phyloP scores from a whole-genome alignment of 495 filamentous ascomycete genomes.

The Penicillium arizonense region DNA sequence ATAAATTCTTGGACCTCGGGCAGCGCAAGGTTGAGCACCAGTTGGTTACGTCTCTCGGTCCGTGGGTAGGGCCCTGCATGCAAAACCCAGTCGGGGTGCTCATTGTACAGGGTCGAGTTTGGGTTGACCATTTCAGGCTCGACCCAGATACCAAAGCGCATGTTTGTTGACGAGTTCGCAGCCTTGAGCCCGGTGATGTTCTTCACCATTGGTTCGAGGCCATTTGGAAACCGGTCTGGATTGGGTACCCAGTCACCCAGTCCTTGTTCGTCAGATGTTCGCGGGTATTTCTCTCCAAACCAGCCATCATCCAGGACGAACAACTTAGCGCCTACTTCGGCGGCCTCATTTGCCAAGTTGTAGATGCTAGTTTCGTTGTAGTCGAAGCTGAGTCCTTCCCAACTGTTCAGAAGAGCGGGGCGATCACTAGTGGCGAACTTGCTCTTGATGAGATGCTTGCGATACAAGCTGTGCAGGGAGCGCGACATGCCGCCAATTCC shows the following conservation, averaged over 20 bases:
- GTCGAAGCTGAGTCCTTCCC: slow-evolving; percentile 54
- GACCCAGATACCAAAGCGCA: slow-evolving; percentile 56
- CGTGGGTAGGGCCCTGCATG: slow-evolving; percentile 51
- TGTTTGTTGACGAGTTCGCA: slow-evolving; percentile 35
- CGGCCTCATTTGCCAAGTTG: slow-evolving; percentile 46
- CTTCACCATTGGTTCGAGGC: slow-evolving; percentile 40
- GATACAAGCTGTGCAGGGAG: slow-evolving; percentile 51
- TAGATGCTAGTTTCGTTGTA: slow-evolving; percentile 48
- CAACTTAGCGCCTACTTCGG: slow-evolving; percentile 47
- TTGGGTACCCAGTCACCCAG: slow-evolving; percentile 57
- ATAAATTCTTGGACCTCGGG: slow-evolving; percentile 55
- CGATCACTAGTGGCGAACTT: slow-evolving; percentile 47
- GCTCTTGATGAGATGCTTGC: slow-evolving; percentile 53
- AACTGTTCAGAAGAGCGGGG: slow-evolving; percentile 54
- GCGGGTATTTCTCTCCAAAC: slow-evolving; percentile 55
- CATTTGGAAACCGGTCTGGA: slow-evolving; percentile 50
- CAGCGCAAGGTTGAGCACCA: slow-evolving; percentile 52
- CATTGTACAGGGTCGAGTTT: slow-evolving; percentile 48
- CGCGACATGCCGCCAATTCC: slow-evolving; percentile 55
- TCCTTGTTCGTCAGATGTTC: slow-evolving; percentile 44
- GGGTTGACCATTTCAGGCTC: slow-evolving; percentile 61
- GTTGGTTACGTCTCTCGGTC: slow-evolving; percentile 48
- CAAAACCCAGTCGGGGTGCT: slow-evolving; percentile 55
- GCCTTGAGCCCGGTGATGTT: slow-evolving; percentile 42
- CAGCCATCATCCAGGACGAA: slow-evolving; percentile 60